These are phyloP conservation scores for Halocafeteria seosinensis DNA, from an alignment of 108 stramenopile genomes.

Conservation along the genomic window DNA sequence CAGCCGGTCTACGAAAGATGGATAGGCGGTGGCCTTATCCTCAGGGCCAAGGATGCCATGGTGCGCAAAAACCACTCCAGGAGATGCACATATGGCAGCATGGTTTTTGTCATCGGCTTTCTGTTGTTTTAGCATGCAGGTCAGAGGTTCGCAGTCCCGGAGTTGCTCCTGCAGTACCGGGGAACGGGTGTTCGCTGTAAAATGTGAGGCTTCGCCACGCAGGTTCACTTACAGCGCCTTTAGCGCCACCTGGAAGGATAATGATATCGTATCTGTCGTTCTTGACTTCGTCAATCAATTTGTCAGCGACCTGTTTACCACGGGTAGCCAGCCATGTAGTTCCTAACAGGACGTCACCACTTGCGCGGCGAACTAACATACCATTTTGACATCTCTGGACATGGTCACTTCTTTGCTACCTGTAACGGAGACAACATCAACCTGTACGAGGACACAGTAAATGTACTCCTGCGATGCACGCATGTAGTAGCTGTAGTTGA, in stretches of 20 bases:
- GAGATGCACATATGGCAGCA: conserved; percentile 37
- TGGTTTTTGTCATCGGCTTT: conserved; percentile 3
- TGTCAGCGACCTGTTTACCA: no score
- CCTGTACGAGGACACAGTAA: no score
- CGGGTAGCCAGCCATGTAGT: no score
- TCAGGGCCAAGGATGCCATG: conserved; percentile 17
- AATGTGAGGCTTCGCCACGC: no score
- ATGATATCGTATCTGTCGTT: conserved; percentile 10
- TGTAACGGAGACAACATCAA: conserved; percentile 65
- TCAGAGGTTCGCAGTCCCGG: background rate
- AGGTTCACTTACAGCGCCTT: no score
- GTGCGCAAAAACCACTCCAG: conserved; percentile 25
- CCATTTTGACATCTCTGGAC: conserved; percentile 7
- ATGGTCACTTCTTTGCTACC: conserved; percentile 22
- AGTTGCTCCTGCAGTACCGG: no score
- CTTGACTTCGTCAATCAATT: background rate
- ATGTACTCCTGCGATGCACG: no score
- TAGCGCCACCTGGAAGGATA: conserved; percentile 21
- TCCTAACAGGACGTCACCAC: no score
- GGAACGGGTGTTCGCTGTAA: no score
- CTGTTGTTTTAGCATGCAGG: conserved; percentile 7
- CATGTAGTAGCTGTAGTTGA: no score
- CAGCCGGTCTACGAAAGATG: background rate
- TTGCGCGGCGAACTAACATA: no score
- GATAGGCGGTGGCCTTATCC: background rate